phyloP scores from a whole-genome alignment of 2,329 filamentous ascomycete genomes.

The Alternaria gansuensis region DNA sequence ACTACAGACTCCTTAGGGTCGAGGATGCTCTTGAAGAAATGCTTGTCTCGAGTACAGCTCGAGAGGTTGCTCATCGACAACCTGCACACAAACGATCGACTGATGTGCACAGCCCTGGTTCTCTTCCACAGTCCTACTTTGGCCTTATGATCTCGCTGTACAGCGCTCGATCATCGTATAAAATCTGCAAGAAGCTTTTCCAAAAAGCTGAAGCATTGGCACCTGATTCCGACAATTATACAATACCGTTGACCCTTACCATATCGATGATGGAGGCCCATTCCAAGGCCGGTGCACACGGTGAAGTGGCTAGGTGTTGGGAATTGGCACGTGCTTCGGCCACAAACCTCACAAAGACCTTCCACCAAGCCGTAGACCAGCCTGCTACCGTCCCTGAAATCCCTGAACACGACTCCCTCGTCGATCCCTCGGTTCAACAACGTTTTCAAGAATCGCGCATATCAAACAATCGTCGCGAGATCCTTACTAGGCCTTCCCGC shows the following conservation, averaged over 20 bases:
- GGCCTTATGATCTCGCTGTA: slow-evolving; percentile 66
- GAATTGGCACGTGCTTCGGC: slow-evolving; percentile 65
- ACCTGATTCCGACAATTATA: slow-evolving; percentile 25
- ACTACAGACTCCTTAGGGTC: slow-evolving; percentile 34
- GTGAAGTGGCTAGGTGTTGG: slow-evolving; percentile 74
- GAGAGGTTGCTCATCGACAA: slow-evolving; percentile 40
- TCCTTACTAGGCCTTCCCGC: slow-evolving; percentile 60
- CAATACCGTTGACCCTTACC: slow-evolving; percentile 53
- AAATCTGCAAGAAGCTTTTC: slow-evolving; percentile 50
- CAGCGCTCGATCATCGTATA: slow-evolving; percentile 56
- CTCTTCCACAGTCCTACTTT: slow-evolving; percentile 62
- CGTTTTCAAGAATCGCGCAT: slow-evolving; percentile 36
- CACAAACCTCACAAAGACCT: slow-evolving; percentile 52
- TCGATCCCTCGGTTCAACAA: slow-evolving; percentile 33
- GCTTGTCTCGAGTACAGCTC: slow-evolving; percentile 40
- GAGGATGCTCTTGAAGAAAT: slow-evolving; percentile 42
- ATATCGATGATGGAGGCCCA: slow-evolving; percentile 73
- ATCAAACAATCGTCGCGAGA: slow-evolving; percentile 55
- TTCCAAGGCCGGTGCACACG: slow-evolving; percentile 65
- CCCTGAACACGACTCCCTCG: slow-evolving; percentile 24
- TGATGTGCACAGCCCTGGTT: slow-evolving; percentile 48
- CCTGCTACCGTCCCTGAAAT: slow-evolving; percentile 28
- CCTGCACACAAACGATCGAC: slow-evolving; percentile 36
- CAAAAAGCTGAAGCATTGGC: slow-evolving; percentile 30
- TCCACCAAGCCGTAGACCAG: slow-evolving; percentile 48